Percentiles rank a stretch among this genome's conserved stretches.
These are phyloP conservation scores for Pseudozyma thailandica DNA, from an alignment of 1,284 basidiomycete genomes.

Conservation along the genomic window DNA sequence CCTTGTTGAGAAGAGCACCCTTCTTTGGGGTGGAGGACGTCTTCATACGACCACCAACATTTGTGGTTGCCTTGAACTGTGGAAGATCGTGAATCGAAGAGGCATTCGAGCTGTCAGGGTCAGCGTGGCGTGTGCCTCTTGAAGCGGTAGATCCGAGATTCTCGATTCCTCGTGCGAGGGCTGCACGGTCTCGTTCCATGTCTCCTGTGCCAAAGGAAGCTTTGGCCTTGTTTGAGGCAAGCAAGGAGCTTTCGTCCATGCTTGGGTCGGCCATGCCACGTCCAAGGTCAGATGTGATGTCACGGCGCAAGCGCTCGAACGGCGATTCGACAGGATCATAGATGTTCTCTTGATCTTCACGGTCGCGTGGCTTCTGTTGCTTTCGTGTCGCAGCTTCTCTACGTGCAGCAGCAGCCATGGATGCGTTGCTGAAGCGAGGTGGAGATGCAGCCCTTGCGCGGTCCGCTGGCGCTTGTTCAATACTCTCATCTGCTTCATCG, in stretches of 20 bases:
- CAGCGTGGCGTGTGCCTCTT: conserved; percentile 13
- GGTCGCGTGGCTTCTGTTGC: conserved; percentile 26
- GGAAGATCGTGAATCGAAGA: conserved; percentile 40
- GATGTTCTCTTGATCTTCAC: conserved; percentile 38
- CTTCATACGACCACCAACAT: conserved; percentile 28
- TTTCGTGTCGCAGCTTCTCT: conserved; percentile 69
- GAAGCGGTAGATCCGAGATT: conserved; percentile 21
- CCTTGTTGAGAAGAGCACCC: conserved; percentile 49
- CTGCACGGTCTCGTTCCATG: conserved; percentile 34
- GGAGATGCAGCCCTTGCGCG: conserved; percentile 75
- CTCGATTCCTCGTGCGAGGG: conserved; percentile 39
- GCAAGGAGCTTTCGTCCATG: conserved; percentile 32
- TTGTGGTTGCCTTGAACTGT: conserved; percentile 21
- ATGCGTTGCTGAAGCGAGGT: conserved; percentile 62
- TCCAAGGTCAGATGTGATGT: conserved; percentile 39
- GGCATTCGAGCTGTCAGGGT: conserved; percentile 35
- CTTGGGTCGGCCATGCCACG: conserved; percentile 20
- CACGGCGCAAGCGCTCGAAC: conserved; percentile 73
- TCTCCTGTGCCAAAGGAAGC: conserved; percentile 5
- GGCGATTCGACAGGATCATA: conserved; percentile 75
- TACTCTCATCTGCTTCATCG: conserved; percentile 37
- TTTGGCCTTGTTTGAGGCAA: conserved; percentile 11
- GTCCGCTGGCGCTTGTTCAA: conserved; percentile 60
- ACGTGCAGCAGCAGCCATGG: conserved; percentile 75
- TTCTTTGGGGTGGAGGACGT: conserved; percentile 53